phyloP scores from a whole-genome alignment of 345 rosid genomes.

The Cochlearia excelsa region DNA sequence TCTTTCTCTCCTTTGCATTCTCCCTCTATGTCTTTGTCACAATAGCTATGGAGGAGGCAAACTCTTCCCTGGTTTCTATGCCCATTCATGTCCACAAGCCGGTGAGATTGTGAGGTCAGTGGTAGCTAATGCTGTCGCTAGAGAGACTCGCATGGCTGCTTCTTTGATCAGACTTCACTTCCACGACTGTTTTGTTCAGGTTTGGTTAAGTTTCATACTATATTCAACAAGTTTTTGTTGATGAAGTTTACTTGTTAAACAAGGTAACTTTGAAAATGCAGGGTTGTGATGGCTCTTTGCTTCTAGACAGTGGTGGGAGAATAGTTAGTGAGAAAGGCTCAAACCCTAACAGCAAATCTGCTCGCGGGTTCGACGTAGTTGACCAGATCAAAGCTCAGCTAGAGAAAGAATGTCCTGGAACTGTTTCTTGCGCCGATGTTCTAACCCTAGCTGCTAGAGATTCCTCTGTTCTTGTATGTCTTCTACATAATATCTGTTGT shows the following conservation, averaged over 20 bases:
- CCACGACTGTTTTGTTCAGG: conserved; percentile 90
- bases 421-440: conserved; percentile 84
- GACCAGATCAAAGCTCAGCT: conserved; percentile 74
- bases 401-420: conserved; percentile 71
- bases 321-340: conserved; percentile 73
- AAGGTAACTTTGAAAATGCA: conserved; percentile 30
- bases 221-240: neutral
- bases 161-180: conserved; percentile 76
- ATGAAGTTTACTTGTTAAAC: neutral
- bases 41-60: conserved; percentile 40
- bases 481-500: neutral
- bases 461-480: conserved; percentile 76
- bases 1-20: conserved; percentile 47
- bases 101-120: conserved; percentile 49
- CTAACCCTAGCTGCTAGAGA: conserved; percentile 84
- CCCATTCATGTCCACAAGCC: conserved; percentile 64
- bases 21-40: conserved; percentile 43
- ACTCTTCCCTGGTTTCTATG: conserved; percentile 57
- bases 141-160: conserved; percentile 78
- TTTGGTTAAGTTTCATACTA: conserved; percentile 21
- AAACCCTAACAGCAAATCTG: conserved; percentile 68
- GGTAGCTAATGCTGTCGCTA: conserved; percentile 57
- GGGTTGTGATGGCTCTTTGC: conserved; percentile 90
- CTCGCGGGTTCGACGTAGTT: conserved; percentile 77
- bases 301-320: conserved; percentile 63